Conservation (phyloP, 495 filamentous ascomycete species). For the Chaetomium cochliodes region DNA sequence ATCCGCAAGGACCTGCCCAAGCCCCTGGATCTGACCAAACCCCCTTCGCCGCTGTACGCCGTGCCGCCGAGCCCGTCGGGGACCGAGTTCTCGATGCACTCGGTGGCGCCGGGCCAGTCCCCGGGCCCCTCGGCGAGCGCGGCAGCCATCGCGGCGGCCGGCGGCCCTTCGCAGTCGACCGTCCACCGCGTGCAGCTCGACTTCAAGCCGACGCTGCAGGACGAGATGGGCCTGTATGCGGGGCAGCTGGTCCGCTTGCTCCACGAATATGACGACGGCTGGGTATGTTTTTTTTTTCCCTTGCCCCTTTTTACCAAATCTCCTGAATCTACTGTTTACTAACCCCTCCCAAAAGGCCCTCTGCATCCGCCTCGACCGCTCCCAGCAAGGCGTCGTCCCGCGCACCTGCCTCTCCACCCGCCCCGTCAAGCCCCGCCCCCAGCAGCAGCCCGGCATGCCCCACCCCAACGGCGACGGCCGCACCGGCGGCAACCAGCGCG, state of each 20-base stretch:
- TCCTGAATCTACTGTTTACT: neutral
- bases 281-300: conserved; percentile 58
- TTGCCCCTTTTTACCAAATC: neutral
- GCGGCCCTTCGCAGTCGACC: conserved; percentile 53
- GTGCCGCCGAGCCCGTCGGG: conserved; percentile 57
- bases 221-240: conserved; percentile 76
- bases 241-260: conserved; percentile 84
- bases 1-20: conserved; percentile 45
- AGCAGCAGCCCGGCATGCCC: conserved; percentile 36
- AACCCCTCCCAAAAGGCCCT: conserved; percentile 65
- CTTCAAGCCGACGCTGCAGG: conserved; percentile 88
- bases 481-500: conserved; percentile 4
- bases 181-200: conserved; percentile 94
- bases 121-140: conserved; percentile 46
- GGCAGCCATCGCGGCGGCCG: conserved; percentile 55
- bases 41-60: conserved; percentile 29
- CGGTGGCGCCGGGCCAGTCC: conserved; percentile 49
- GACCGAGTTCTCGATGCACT: conserved; percentile 58
- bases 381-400: conserved; percentile 87
- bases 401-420: conserved; percentile 90
- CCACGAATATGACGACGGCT: conserved; percentile 98
- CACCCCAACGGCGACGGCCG: neutral
- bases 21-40: conserved; percentile 52
- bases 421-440: conserved; percentile 85
- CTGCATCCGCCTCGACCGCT: conserved; percentile 85